Percentiles rank a stretch among this genome's conserved stretches.
Conservation (phyloP, 805 yeast species). For the Naumovozyma castellii region DNA sequence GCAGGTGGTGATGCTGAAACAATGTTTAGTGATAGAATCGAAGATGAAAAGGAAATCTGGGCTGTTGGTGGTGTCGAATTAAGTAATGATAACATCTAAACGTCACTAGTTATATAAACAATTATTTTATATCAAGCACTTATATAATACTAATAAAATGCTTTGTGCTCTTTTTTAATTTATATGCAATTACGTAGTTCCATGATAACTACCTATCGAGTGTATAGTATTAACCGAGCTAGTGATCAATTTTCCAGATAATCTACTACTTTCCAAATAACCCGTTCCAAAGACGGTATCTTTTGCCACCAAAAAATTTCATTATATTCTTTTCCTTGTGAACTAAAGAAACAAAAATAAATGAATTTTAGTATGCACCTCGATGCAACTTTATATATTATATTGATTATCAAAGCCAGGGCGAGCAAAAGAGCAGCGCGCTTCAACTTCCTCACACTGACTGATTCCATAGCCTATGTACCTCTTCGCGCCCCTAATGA, state of each 20-base stretch:
- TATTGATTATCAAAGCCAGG: conserved; percentile 7
- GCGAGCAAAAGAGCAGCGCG: conserved; percentile 3
- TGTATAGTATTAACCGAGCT: too few relatives aligned
- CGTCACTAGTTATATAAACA: background rate
- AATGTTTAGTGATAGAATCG: conserved; percentile 73
- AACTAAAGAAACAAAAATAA: conserved; percentile 10
- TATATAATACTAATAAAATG: background rate
- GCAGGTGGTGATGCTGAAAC: conserved; percentile 89
- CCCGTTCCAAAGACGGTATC: conserved; percentile 12
- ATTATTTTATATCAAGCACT: background rate
- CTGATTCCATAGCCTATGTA: background rate
- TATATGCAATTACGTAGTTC: conserved; percentile 5
- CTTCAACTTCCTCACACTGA: background rate
- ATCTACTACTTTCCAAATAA: conserved; percentile 21
- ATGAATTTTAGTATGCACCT: conserved; percentile 4
- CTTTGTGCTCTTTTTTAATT: background rate
- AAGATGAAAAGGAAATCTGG: conserved; percentile 85
- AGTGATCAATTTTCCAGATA: conserved; percentile 3
- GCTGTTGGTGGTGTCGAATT: conserved; percentile 66
- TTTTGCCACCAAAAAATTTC: conserved; percentile 26
- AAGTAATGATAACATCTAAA: conserved; percentile 10
- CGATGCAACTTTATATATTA: conserved; percentile 6
- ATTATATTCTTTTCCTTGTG: conserved; percentile 11
- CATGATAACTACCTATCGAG: too few relatives aligned
- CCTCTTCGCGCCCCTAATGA: too few relatives aligned